Evolutionary conservation across 371 early-diverging fungal genomes (phyloP).

Genomic region (Lichtheimia hyalospora): DNA sequence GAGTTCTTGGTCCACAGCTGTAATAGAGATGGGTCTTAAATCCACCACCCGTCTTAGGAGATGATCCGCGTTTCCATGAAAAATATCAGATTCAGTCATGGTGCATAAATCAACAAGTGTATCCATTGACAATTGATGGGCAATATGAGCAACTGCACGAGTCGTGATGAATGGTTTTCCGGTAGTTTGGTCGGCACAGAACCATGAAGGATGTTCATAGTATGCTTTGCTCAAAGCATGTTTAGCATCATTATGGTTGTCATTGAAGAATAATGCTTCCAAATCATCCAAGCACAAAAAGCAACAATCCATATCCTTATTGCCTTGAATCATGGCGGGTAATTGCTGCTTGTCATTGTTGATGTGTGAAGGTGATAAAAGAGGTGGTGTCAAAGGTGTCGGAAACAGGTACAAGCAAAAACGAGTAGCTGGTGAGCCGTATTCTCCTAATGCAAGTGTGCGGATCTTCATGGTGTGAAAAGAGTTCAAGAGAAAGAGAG

Average conservation of each 20-base stretch:
- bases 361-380: slow-evolving; percentile 8
- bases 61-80: background rate
- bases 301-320: slow-evolving; percentile 5
- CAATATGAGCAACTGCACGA: slow-evolving; percentile 12
- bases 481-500: slow-evolving; percentile 11
- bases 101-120: slow-evolving; percentile 15
- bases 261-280: slow-evolving; percentile 13
- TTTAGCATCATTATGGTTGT: background rate
- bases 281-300: slow-evolving; percentile 22
- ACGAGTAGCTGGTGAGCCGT: slow-evolving; percentile 12
- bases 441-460: slow-evolving; percentile 19
- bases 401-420: slow-evolving; percentile 24
- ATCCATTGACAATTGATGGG: slow-evolving; percentile 7
- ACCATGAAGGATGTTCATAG: slow-evolving; percentile 16
- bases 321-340: background rate
- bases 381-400: slow-evolving; percentile 23
- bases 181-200: slow-evolving; percentile 19
- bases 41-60: slow-evolving; percentile 5
- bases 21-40: background rate
- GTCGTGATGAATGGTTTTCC: slow-evolving; percentile 19
- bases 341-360: background rate
- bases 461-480: slow-evolving; percentile 16
- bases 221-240: slow-evolving; percentile 2
- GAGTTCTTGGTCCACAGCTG: slow-evolving; percentile 15
- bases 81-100: slow-evolving; percentile 11